Evolutionary conservation across 2,329 filamentous ascomycete genomes (phyloP).

Genomic region (Lachnellula occidentalis): DNA sequence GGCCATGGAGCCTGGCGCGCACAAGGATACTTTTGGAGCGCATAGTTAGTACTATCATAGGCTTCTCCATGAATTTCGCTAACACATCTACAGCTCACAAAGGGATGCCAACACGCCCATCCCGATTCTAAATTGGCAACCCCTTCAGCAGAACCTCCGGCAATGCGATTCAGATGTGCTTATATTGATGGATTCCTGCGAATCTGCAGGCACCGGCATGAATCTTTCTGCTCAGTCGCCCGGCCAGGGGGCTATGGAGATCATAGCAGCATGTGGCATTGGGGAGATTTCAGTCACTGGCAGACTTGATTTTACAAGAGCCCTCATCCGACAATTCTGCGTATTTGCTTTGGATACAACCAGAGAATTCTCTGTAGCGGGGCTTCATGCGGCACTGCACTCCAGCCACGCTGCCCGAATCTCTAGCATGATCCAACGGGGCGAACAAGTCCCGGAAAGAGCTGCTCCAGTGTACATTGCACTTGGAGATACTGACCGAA

Average conservation of each 20-base stretch:
- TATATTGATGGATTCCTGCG: neutral
- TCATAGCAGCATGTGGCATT: neutral
- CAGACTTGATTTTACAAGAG: neutral
- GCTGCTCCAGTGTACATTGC: neutral
- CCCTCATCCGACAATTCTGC: neutral
- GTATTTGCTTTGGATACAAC: neutral
- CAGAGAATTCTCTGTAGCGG: neutral
- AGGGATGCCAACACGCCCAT: neutral
- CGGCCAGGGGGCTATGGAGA: neutral
- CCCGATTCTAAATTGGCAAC: neutral
- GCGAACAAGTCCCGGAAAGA: no score
- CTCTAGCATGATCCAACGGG: neutral
- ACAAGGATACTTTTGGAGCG: neutral
- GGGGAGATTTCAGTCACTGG: neutral
- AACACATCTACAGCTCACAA: neutral
- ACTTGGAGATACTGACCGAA: neutral
- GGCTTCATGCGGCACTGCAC: neutral
- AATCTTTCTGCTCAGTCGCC: neutral
- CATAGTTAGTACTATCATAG: neutral
- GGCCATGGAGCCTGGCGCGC: constrained; percentile 1
- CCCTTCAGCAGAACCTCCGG: neutral
- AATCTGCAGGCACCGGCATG: neutral
- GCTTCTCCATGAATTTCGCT: neutral
- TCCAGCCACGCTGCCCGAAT: neutral
- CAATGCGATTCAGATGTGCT: neutral